Percentiles rank a stretch among this genome's conserved stretches.
Conservation (phyloP, 23 red algal species). For the Gracilariopsis chorda region DNA sequence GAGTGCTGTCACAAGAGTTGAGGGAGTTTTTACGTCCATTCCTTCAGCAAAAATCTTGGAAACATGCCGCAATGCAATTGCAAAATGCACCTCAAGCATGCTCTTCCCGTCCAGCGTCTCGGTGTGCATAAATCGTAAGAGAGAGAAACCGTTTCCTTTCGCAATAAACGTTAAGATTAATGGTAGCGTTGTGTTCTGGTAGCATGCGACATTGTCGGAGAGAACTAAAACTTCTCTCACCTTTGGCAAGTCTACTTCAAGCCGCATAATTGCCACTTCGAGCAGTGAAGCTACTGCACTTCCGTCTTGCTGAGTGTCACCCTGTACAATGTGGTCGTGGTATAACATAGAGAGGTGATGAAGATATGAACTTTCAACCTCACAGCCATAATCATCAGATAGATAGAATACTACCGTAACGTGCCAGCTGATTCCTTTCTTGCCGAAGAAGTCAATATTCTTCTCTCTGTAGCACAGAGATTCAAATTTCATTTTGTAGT, state of each 20-base stretch:
- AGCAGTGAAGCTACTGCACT: not conserved
- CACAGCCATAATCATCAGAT: not conserved
- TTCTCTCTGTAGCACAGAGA: conserved; percentile 2
- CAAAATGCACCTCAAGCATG: conserved; percentile 24
- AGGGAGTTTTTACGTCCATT: not conserved
- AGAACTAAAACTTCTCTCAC: not conserved
- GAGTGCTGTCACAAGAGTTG: not conserved
- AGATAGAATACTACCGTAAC: conserved; percentile 8
- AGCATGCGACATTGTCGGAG: conserved; percentile 15
- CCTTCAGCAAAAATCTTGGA: not conserved
- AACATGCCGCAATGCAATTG: not conserved
- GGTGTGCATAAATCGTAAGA: not conserved
- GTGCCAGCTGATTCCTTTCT: conserved; percentile 33
- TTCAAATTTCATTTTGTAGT: conserved; percentile 56
- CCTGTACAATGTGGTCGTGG: conserved; percentile 36
- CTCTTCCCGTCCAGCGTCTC: conserved; percentile 31
- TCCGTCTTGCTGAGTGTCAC: not conserved
- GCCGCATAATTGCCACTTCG: conserved; percentile 12
- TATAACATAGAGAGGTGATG: not conserved
- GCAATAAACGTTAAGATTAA: not conserved
- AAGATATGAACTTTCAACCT: not conserved
- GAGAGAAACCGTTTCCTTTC: not conserved
- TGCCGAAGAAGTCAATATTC: conserved; percentile 22
- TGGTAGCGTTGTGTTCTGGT: not conserved
- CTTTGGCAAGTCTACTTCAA: not conserved